A percentile compares a stretch with the other conserved stretches of the same genome.
Evolutionary conservation across 1,139 yeast genomes (phyloP).

Genomic region (Citeromyces siamensis): DNA sequence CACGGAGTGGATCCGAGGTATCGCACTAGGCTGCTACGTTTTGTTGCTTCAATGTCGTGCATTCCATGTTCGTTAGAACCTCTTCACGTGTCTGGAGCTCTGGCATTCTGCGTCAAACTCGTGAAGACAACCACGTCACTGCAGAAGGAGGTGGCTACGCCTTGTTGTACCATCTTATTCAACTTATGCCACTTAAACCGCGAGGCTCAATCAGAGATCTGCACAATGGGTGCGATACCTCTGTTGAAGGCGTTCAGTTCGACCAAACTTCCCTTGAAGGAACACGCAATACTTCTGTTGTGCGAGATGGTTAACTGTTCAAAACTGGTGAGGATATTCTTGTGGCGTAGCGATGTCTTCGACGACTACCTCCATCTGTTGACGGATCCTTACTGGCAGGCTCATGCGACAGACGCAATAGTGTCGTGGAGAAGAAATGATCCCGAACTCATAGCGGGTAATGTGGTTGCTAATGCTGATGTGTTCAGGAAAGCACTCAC

Average conservation of each 20-base stretch:
- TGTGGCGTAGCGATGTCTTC: conserved; percentile 30
- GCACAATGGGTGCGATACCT: conserved; percentile 41
- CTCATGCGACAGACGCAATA: conserved; percentile 52
- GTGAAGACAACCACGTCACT: conserved; percentile 21
- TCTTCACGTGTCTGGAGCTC: conserved; percentile 18
- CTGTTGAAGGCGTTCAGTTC: conserved; percentile 31
- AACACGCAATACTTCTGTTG: conserved; percentile 48
- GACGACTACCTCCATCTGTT: conserved; percentile 34
- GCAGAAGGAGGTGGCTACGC: conserved; percentile 29
- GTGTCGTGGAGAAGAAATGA: conserved; percentile 26
- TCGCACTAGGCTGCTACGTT: conserved; percentile 26
- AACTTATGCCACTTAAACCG: conserved; percentile 50
- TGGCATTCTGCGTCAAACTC: conserved; percentile 23
- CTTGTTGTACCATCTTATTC: conserved; percentile 32
- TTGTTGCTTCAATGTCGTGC: conserved; percentile 18
- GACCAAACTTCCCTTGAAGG: conserved; percentile 39
- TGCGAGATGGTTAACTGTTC: conserved; percentile 50
- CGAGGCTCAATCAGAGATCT: conserved; percentile 37
- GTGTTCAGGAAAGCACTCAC: neutral
- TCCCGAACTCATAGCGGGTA: conserved; percentile 13
- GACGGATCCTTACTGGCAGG: conserved; percentile 58
- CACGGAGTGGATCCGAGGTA: conserved; percentile 20
- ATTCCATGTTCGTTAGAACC: conserved; percentile 14
- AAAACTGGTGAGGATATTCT: conserved; percentile 23
- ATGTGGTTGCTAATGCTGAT: neutral